Percentiles rank a stretch among this genome's conserved stretches.
phyloP scores from a whole-genome alignment of 1,139 yeast species.

The Nadsonia starkeyi-henricii region DNA sequence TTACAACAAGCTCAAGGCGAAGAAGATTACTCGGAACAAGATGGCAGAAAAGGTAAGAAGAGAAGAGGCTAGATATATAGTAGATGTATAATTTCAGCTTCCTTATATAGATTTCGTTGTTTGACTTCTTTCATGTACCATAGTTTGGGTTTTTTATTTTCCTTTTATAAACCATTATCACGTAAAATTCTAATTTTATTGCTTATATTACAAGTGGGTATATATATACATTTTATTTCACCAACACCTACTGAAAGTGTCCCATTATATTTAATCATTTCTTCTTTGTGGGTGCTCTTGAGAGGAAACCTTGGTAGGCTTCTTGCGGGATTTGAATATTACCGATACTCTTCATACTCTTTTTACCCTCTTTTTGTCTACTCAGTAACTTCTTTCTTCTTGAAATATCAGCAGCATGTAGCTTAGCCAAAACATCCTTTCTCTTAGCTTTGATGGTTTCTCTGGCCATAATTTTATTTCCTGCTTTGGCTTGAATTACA shows the following conservation, averaged over 20 bases:
- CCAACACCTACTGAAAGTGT: not conserved
- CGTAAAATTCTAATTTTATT: not conserved
- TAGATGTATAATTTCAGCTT: too few species aligned
- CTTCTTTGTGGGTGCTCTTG: not conserved
- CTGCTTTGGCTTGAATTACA: constrained; percentile 84
- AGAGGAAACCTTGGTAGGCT: constrained; percentile 38
- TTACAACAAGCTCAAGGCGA: constrained; percentile 28
- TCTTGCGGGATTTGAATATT: constrained; percentile 67
- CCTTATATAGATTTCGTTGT: too few species aligned
- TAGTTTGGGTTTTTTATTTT: not conserved
- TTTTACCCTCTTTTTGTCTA: constrained; percentile 90
- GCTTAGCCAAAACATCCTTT: constrained; percentile 80
- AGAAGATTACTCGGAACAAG: constrained; percentile 2
- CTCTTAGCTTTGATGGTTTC: constrained; percentile 89
- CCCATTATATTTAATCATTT: not conserved
- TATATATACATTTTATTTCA: not conserved
- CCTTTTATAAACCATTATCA: too few species aligned
- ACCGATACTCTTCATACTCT: constrained; percentile 68
- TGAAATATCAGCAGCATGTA: constrained; percentile 89
- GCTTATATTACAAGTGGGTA: not conserved
- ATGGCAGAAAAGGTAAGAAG: not conserved
- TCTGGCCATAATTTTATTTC: constrained; percentile 68
- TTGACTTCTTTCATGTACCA: not conserved
- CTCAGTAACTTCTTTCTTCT: constrained; percentile 77
- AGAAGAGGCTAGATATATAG: not conserved